These are phyloP conservation scores for Yamadazyma taylorii DNA, from an alignment of 1,139 yeast genomes.

Conservation along the genomic window DNA sequence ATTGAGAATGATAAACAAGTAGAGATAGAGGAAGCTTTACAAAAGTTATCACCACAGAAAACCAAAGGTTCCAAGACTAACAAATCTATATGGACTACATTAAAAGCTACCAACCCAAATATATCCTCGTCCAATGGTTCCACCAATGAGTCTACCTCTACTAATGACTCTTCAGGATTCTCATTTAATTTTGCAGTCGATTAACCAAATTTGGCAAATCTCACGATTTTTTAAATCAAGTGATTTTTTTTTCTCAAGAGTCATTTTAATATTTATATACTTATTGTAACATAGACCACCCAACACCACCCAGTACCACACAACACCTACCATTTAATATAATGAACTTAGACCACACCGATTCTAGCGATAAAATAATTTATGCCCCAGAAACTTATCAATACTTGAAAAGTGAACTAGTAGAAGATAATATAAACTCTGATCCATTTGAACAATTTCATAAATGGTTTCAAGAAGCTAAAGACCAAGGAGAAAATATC, in stretches of 20 bases:
- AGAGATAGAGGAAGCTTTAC: constrained; percentile 34
- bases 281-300: too few relatives aligned
- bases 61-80: constrained; percentile 10
- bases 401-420: constrained; percentile 67
- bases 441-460: constrained; percentile 80
- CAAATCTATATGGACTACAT: constrained; percentile 2
- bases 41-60: constrained; percentile 22
- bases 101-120: constrained; percentile 22
- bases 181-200: constrained; percentile 16
- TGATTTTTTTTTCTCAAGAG: too few relatives aligned
- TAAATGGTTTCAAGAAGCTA: constrained; percentile 85
- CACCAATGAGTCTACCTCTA: constrained; percentile 8
- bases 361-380: constrained; percentile 21
- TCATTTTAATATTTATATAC: constrained; percentile 1
- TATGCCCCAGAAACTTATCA: constrained; percentile 91
- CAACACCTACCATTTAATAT: background rate
- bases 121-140: constrained; percentile 16
- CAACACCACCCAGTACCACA: background rate
- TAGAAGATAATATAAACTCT: constrained; percentile 49
- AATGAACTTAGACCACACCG: constrained; percentile 11
- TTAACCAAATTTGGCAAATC: constrained; percentile 2
- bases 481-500: constrained; percentile 35
- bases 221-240: background rate
- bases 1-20: constrained; percentile 30
- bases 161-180: constrained; percentile 5